phyloP scores from a whole-genome alignment of 345 rosid genomes.

The Camelina sativa region DNA sequence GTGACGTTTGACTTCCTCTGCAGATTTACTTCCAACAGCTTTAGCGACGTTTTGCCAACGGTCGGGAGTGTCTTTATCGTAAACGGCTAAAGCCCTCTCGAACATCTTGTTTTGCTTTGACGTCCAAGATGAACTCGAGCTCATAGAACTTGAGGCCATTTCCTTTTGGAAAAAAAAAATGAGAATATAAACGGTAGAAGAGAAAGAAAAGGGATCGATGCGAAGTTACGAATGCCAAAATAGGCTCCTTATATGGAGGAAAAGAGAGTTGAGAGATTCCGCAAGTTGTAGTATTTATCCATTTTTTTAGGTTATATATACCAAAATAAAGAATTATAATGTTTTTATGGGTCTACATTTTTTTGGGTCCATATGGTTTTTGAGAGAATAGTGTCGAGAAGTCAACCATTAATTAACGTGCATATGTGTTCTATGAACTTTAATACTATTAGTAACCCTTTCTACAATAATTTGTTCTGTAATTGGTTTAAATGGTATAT shows the following conservation, averaged over 20 bases:
- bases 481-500: no score
- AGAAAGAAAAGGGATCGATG: constrained; percentile 29
- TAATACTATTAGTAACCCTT: background rate
- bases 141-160: constrained; percentile 47
- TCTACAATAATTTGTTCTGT: background rate
- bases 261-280: constrained; percentile 28
- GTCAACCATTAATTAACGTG: constrained; percentile 5
- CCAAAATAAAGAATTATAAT: constrained; percentile 8
- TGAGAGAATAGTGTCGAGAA: constrained; percentile 7
- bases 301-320: background rate
- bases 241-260: constrained; percentile 44
- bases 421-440: background rate
- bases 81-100: constrained; percentile 82
- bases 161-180: background rate
- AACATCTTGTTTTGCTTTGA: constrained; percentile 76
- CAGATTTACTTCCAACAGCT: constrained; percentile 79
- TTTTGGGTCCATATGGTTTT: constrained; percentile 35
- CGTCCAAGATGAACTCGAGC: constrained; percentile 71
- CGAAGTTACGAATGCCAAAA: constrained; percentile 28
- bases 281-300: constrained; percentile 39
- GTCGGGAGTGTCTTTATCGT: constrained; percentile 86
- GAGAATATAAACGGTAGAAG: constrained; percentile 9
- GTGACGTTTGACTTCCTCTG: constrained; percentile 79
- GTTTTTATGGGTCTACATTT: constrained; percentile 36
- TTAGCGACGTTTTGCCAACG: constrained; percentile 92